Percentiles rank a stretch among this genome's conserved stretches.
These are phyloP conservation scores for Xylaria sp. DNA, from an alignment of 2,329 filamentous ascomycete species.

Conservation along the genomic window DNA sequence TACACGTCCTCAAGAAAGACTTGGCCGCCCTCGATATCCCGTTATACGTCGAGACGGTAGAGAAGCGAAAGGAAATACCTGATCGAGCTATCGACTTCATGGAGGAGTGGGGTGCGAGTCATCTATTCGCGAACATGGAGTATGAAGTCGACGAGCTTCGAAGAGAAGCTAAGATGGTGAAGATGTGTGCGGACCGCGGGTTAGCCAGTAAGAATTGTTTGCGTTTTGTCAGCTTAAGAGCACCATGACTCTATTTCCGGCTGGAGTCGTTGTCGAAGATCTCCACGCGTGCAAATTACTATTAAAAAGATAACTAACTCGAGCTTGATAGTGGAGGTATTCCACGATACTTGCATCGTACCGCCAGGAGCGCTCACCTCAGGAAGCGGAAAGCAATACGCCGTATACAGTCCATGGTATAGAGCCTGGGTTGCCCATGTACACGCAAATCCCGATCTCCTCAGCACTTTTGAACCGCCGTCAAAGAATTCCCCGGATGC, in stretches of 20 bases:
- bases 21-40: slow-evolving; percentile 79
- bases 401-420: slow-evolving; percentile 87
- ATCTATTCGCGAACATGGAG: slow-evolving; percentile 85
- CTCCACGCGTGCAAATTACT: background rate
- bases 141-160: slow-evolving; percentile 92
- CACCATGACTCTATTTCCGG: no score
- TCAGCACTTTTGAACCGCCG: slow-evolving; percentile 70
- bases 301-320: background rate
- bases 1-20: slow-evolving; percentile 72
- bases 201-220: slow-evolving; percentile 58
- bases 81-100: slow-evolving; percentile 71
- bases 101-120: slow-evolving; percentile 75
- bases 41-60: slow-evolving; percentile 77
- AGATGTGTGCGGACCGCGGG: slow-evolving; percentile 67
- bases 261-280: background rate
- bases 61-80: slow-evolving; percentile 71
- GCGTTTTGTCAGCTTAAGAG: background rate
- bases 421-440: slow-evolving; percentile 78
- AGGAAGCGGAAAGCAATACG: slow-evolving; percentile 79
- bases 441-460: slow-evolving; percentile 72
- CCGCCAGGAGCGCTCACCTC: slow-evolving; percentile 74
- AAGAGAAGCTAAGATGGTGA: slow-evolving; percentile 75
- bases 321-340: slow-evolving; percentile 62
- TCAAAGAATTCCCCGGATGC: slow-evolving; percentile 62
- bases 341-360: slow-evolving; percentile 86